Evolutionary conservation across 768 basidiomycete species (phyloP).

Genomic region (Mycena galericulata): DNA sequence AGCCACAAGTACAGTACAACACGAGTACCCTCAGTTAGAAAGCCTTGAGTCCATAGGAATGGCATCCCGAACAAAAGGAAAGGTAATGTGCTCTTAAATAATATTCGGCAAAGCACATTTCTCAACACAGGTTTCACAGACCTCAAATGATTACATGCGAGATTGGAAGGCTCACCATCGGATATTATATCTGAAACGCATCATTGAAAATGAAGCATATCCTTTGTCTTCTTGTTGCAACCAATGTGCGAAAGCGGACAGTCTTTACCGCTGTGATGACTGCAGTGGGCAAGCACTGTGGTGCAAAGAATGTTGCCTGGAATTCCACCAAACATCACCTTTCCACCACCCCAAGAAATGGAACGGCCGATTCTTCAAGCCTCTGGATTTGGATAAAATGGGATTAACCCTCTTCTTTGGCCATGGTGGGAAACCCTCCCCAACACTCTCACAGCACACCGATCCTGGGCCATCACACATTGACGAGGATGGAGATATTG

Average conservation of each 20-base stretch:
- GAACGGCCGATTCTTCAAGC: not conserved
- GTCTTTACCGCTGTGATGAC: constrained; percentile 1
- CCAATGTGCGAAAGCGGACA: too few species aligned
- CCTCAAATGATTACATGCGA: not conserved
- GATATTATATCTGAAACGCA: too few species aligned
- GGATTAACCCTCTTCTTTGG: not conserved
- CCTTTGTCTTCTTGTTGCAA: too few species aligned
- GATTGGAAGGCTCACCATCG: not conserved
- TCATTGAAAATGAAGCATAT: too few species aligned
- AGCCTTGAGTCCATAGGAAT: too few species aligned
- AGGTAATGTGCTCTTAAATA: not conserved
- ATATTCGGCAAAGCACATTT: not conserved
- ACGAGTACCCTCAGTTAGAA: not conserved
- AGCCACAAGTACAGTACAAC: not conserved
- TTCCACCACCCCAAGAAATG: not conserved
- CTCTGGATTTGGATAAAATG: not conserved
- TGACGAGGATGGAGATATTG: not conserved
- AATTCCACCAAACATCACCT: not conserved
- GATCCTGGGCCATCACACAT: too few species aligned
- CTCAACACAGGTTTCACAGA: not conserved
- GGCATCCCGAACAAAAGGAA: not conserved
- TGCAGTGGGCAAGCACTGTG: not conserved
- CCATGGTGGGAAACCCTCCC: constrained; percentile 37
- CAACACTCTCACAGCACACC: too few species aligned
- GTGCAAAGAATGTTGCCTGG: not conserved